These are phyloP conservation scores for Melastoma malabathricum DNA, from an alignment of 345 rosid species.

Conservation along the genomic window DNA sequence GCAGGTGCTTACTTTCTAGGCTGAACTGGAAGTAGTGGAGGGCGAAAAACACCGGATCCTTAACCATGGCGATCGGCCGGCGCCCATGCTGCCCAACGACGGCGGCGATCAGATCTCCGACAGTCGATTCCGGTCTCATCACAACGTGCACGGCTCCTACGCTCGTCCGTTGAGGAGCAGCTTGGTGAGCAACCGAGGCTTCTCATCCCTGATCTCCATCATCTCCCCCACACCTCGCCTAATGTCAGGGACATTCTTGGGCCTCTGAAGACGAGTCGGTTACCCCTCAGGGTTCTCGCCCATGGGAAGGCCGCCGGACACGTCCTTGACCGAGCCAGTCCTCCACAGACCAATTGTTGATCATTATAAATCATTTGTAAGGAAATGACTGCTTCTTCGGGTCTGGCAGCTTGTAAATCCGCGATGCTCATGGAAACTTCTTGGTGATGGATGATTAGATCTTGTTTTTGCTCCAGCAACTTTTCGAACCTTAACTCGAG, in stretches of 20 bases:
- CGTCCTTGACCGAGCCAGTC: constrained; percentile 23
- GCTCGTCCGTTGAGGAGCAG: constrained; percentile 72
- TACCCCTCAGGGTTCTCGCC: constrained; percentile 6
- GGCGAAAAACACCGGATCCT: constrained; percentile 41
- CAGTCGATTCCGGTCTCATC: constrained; percentile 54
- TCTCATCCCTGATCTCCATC: constrained; percentile 1
- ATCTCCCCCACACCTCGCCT: constrained; percentile 4
- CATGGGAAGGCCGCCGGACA: constrained; percentile 46
- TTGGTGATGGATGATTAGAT: too few relatives aligned
- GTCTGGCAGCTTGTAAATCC: too few relatives aligned
- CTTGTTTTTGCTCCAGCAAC: too few relatives aligned
- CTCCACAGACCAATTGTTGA: too few relatives aligned
- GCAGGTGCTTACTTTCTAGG: constrained; percentile 55
- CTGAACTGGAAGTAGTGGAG: constrained; percentile 96
- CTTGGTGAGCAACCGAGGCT: constrained; percentile 54
- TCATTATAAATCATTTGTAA: too few relatives aligned
- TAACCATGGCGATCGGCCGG: constrained; percentile 39
- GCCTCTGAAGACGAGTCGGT: constrained; percentile 33
- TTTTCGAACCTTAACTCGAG: too few relatives aligned
- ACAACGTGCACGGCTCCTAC: constrained; percentile 69
- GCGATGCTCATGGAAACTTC: too few relatives aligned
- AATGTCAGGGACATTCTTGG: constrained; percentile 55
- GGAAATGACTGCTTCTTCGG: too few relatives aligned
- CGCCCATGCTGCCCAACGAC: constrained; percentile 51
- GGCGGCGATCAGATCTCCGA: constrained; percentile 42